Base-by-base conservation (phyloP, 202 grass and related monocot species). In the Setaria italica region DNA sequence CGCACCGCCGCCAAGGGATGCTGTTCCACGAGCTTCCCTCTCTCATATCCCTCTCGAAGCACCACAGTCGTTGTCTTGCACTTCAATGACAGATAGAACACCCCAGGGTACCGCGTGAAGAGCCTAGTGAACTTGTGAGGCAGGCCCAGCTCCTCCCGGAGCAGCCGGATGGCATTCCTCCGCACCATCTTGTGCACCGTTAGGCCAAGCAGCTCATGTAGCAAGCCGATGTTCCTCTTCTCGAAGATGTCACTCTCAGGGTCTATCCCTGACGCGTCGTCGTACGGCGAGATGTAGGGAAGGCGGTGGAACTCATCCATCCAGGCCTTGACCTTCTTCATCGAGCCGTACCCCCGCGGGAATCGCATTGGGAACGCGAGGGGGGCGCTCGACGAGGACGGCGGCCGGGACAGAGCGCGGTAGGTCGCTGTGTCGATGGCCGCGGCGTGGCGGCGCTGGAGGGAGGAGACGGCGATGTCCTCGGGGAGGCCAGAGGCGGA, bases 291-390 rank as follows among this genome's bases (percentile, higher is more conserved):
- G 58, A 98, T 87, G 84, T 98, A 98, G 21, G 96, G 96, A 15
- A 98, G 90, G 11, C 88, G 84, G 67, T 98, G 96, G 83, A 95
- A 98, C 49, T 95, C 90, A 35, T 94, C 96, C 96, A 98, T 98
- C 96, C 96, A 98, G 2, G 86, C 88, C 84, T 94, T 95, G 65
- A 98, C 93, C 90, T 89, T 98, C 70, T 95, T 98, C 93, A 98
- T 98, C 77, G 85, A 76, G 34, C 95, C 95, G 80, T 98, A 98
- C 0, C 96, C 91, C 5, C 96, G 90, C 49, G 96, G 96, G 50
- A 98, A 95, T 11, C 88, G 89, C 96, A 98, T 98, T 51, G 96
- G 96, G 62, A 95, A 95, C 48, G 91, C 93, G 39, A 95, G 91
- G 4, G 96, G 96, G 1, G 96, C 91, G 47, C 60, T 78, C 3